Conservation (phyloP, 257 asterid species). For the Avicennia marina region DNA sequence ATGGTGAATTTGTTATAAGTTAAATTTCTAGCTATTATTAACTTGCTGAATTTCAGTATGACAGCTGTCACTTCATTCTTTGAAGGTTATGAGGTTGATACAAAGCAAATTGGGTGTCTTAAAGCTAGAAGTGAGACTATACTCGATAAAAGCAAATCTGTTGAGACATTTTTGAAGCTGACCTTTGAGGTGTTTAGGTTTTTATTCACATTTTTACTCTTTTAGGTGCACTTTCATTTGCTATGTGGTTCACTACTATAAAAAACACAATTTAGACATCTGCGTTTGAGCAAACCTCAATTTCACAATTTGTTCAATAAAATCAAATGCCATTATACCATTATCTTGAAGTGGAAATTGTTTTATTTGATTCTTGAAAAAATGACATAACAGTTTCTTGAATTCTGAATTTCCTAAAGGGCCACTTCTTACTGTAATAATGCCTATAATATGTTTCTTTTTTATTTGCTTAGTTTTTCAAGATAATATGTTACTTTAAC, state of each 20-base stretch:
- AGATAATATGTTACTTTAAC: background rate
- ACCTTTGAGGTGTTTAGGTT: constrained; percentile 69
- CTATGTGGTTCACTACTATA: background rate
- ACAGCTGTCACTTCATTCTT: no score
- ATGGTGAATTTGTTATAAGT: no score
- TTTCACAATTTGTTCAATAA: no score
- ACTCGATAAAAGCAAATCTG: constrained; percentile 95
- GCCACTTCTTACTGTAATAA: background rate
- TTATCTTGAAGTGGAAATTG: no score
- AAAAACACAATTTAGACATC: background rate
- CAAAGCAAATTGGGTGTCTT: constrained; percentile 87
- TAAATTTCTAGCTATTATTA: no score
- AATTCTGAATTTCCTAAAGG: background rate
- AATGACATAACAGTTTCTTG: constrained; percentile 1
- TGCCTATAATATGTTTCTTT: background rate
- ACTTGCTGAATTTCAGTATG: no score
- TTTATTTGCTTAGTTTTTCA: background rate
- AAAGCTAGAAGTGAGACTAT: constrained; percentile 99
- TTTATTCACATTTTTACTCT: constrained; percentile 6
- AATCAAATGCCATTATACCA: no score
- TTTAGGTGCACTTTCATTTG: background rate
- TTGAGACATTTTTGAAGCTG: constrained; percentile 94
- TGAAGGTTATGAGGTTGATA: no score
- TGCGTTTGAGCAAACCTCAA: no score
- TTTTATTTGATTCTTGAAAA: no score